Conservation (phyloP, 768 basidiomycete species). For the Trametes gibbosa region DNA sequence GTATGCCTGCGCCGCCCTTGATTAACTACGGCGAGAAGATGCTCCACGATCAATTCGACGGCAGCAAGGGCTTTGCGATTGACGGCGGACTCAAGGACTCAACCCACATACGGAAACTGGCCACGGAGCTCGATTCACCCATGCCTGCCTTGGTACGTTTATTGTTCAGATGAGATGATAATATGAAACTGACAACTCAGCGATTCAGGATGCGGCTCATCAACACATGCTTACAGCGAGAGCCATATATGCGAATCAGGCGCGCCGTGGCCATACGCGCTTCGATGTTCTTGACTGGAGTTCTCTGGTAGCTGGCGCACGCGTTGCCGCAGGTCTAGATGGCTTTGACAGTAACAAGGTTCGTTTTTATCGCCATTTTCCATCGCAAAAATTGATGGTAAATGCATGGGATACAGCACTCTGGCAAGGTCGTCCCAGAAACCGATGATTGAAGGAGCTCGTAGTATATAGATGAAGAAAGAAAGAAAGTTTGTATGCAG, state of each 20-base stretch:
- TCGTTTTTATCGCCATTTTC: conserved; percentile 1
- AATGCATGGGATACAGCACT: conserved; percentile 12
- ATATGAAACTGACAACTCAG: neutral
- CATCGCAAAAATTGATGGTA: too few species aligned
- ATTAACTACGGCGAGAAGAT: conserved; percentile 66
- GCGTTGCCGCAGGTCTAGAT: conserved; percentile 70
- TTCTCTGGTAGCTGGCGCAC: conserved; percentile 70
- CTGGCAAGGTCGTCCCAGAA: conserved; percentile 18
- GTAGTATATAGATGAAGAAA: neutral
- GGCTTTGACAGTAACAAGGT: conserved; percentile 39
- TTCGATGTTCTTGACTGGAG: conserved; percentile 80
- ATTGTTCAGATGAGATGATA: neutral
- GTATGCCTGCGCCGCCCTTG: conserved; percentile 28
- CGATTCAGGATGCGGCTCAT: conserved; percentile 55
- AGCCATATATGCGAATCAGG: conserved; percentile 56
- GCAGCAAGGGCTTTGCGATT: conserved; percentile 69
- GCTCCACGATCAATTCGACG: conserved; percentile 72
- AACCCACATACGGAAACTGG: conserved; percentile 68
- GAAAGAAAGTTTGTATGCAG: neutral
- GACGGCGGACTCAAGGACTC: conserved; percentile 91
- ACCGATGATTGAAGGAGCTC: neutral
- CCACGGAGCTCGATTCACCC: conserved; percentile 60
- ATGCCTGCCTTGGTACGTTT: conserved; percentile 54
- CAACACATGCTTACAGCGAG: conserved; percentile 78
- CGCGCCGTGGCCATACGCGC: conserved; percentile 43